These are phyloP conservation scores for Monoraphidium neglectum DNA, from an alignment of 139 green algal species.

Conservation along the genomic window DNA sequence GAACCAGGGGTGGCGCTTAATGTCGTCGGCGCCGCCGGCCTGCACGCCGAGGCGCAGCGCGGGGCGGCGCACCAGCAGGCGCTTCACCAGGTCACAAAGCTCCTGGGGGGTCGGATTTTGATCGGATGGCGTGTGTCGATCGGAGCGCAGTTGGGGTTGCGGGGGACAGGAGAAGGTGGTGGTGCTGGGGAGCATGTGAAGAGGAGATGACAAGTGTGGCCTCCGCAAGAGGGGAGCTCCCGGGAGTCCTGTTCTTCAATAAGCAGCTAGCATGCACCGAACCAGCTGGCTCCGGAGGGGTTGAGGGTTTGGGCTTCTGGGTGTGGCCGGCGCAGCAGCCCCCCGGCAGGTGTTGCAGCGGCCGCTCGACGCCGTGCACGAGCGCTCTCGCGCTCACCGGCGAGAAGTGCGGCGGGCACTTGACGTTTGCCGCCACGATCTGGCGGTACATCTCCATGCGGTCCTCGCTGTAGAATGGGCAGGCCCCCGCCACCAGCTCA, in stretches of 20 bases:
- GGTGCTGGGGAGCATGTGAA: too few relatives aligned
- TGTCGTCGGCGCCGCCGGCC: slow-evolving; percentile 59
- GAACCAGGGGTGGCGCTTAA: slow-evolving; percentile 93
- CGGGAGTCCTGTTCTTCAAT: too few relatives aligned
- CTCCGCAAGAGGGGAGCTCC: too few relatives aligned
- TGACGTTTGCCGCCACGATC: slow-evolving; percentile 71
- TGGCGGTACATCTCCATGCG: slow-evolving; percentile 83
- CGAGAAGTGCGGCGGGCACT: slow-evolving; percentile 71
- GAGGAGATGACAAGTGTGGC: too few relatives aligned
- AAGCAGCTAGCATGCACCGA: too few relatives aligned
- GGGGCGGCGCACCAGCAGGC: slow-evolving; percentile 76
- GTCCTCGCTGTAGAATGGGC: slow-evolving; percentile 90
- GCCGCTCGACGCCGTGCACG: too few relatives aligned
- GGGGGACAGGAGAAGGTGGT: too few relatives aligned
- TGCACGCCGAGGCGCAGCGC: slow-evolving; percentile 69
- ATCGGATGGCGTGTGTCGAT: neutral
- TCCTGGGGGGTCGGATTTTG: slow-evolving; percentile 44
- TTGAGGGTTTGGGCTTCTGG: too few relatives aligned
- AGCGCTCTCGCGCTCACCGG: slow-evolving; percentile 33
- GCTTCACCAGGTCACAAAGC: slow-evolving; percentile 73
- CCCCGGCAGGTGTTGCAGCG: too few relatives aligned
- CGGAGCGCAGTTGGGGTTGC: neutral
- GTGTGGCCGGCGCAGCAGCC: too few relatives aligned
- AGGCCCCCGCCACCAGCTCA: slow-evolving; percentile 83
- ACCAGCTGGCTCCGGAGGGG: too few relatives aligned